Conservation (phyloP, 169 alveolate genomes). For the Babesia gibsoni region DNA sequence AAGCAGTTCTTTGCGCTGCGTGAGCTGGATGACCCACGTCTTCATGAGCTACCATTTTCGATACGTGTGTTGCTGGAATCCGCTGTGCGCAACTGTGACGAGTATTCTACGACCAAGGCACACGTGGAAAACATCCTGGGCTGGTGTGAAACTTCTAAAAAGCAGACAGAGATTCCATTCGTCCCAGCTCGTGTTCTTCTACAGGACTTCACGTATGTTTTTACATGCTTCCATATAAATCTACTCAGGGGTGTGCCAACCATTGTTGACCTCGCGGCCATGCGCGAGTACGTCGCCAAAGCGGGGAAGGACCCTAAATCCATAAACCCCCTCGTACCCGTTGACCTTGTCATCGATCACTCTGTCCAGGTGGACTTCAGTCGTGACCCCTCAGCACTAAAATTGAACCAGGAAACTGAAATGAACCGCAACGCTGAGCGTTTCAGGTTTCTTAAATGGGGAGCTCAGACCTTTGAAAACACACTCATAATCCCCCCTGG, state of each 20-base stretch:
- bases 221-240: not conserved
- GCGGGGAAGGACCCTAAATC: conserved; percentile 88
- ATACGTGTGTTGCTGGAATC: conserved; percentile 90
- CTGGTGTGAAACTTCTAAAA: conserved; percentile 80
- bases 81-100: conserved; percentile 94
- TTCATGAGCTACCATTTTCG: conserved; percentile 85
- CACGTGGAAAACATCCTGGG: conserved; percentile 90
- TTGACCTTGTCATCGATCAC: conserved; percentile 93
- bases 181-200: conserved; percentile 94
- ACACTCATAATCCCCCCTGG: conserved; percentile 96
- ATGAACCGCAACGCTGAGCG: conserved; percentile 90
- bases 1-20: conserved; percentile 63
- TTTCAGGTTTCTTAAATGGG: conserved; percentile 94
- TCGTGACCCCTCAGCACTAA: conserved; percentile 83
- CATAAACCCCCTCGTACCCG: conserved; percentile 93
- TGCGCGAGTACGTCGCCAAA: conserved; percentile 92
- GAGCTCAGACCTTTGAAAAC: conserved; percentile 90
- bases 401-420: conserved; percentile 89
- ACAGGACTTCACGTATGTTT: conserved; percentile 89
- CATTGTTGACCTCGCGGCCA: conserved; percentile 94
- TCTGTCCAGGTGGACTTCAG: conserved; percentile 94
- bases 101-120: conserved; percentile 77
- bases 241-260: conserved; percentile 91
- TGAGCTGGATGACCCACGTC: conserved; percentile 69
- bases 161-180: conserved; percentile 91